Evolutionary conservation across 139 green algal genomes (phyloP).

Genomic region (Asterochloris erici): DNA sequence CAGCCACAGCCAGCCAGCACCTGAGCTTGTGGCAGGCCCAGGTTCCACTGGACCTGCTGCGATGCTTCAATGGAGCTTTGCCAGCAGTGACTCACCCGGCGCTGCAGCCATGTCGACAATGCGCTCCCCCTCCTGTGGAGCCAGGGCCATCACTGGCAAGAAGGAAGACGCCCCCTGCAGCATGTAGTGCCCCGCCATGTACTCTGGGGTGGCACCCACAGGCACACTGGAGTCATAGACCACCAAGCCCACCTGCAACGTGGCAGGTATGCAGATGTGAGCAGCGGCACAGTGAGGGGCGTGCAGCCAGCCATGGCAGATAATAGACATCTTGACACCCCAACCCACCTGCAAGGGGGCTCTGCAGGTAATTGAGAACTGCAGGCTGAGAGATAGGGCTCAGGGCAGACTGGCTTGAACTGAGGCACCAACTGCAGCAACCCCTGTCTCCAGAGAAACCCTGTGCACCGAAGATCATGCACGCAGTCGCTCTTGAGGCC

Average conservation of each 20-base stretch:
- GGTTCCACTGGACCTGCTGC: too few species aligned
- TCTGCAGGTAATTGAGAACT: background rate
- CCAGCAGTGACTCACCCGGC: conserved; percentile 45
- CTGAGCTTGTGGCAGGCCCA: too few species aligned
- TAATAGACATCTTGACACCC: too few species aligned
- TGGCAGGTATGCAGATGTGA: background rate
- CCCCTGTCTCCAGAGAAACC: too few species aligned
- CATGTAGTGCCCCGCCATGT: conserved; percentile 99
- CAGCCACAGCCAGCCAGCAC: too few species aligned
- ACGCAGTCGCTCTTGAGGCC: too few species aligned
- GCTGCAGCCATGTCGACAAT: conserved; percentile 97
- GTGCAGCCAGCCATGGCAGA: background rate
- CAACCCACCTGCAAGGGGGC: too few species aligned
- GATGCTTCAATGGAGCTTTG: too few species aligned
- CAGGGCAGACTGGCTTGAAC: too few species aligned
- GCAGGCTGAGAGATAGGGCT: background rate
- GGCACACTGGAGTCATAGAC: conserved; percentile 97
- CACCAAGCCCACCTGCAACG: conserved; percentile 81
- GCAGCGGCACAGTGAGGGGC: background rate
- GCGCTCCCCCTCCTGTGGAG: conserved; percentile 81
- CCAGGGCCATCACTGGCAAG: conserved; percentile 96
- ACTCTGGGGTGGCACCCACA: conserved; percentile 98
- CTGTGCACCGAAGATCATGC: too few species aligned
- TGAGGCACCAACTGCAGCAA: too few species aligned
- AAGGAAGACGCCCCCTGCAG: conserved; percentile 94